Evolutionary conservation across 768 basidiomycete genomes (phyloP).

Genomic region (Boletus pseudopeckii): DNA sequence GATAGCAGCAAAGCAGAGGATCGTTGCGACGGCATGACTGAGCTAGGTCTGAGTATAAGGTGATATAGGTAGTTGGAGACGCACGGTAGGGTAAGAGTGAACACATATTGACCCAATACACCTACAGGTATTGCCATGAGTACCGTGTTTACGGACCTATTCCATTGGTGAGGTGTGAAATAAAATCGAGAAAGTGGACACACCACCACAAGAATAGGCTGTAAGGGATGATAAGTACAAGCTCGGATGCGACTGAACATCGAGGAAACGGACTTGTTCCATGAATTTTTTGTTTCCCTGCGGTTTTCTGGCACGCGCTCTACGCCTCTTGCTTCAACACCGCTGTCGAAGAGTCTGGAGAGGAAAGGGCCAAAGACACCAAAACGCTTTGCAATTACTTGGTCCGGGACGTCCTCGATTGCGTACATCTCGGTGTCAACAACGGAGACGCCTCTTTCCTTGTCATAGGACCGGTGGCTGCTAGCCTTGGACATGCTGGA

Average conservation of each 20-base stretch:
- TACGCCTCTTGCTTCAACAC: constrained; percentile 54
- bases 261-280: constrained; percentile 4
- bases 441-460: constrained; percentile 13
- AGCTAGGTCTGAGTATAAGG: not conserved
- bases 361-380: too few species aligned
- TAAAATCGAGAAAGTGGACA: not conserved
- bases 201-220: constrained; percentile 47
- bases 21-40: constrained; percentile 44
- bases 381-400: too few species aligned
- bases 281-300: constrained; percentile 40
- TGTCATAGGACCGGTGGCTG: constrained; percentile 7
- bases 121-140: constrained; percentile 50
- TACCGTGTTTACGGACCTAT: constrained; percentile 46
- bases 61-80: constrained; percentile 12
- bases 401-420: constrained; percentile 21
- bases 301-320: constrained; percentile 52
- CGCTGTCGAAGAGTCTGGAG: constrained; percentile 41
- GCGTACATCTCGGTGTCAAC: not conserved
- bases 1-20: constrained; percentile 44
- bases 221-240: not conserved
- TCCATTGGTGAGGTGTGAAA: not conserved
- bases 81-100: constrained; percentile 45
- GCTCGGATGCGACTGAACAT: not conserved
- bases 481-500: constrained; percentile 4
- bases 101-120: constrained; percentile 46